Conservation (phyloP, 1,284 basidiomycete genomes). For the Stereum hirsutum region DNA sequence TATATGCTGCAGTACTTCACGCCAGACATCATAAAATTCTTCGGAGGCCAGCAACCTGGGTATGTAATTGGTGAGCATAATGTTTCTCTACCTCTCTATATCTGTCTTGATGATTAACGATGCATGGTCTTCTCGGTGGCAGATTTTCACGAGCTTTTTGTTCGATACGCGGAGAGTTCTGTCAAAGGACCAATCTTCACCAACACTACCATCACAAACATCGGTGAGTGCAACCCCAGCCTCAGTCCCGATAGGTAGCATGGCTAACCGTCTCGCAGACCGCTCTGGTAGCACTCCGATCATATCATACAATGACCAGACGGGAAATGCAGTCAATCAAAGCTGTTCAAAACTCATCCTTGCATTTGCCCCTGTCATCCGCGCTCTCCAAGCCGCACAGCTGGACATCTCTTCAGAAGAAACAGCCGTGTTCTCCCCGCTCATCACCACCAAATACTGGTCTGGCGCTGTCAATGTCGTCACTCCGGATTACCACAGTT, state of each 20-base stretch:
- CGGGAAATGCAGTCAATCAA: background rate
- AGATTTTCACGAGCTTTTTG: background rate
- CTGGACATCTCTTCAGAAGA: background rate
- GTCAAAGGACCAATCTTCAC: background rate
- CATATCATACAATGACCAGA: background rate
- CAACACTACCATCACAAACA: background rate
- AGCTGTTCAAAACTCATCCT: background rate
- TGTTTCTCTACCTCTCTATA: no score
- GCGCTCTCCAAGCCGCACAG: background rate
- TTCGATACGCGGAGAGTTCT: background rate
- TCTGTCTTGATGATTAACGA: no score
- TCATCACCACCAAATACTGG: background rate
- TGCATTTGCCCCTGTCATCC: background rate
- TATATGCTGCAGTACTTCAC: background rate
- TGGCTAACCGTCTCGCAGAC: background rate
- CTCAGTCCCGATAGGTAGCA: background rate
- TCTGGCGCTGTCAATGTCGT: background rate
- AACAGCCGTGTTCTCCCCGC: background rate
- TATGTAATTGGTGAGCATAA: background rate
- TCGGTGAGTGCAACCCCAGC: background rate
- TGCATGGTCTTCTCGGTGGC: no score
- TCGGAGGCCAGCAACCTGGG: background rate
- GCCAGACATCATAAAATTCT: background rate
- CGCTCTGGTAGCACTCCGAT: background rate
- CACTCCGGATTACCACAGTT: background rate